Percentiles rank a stretch among this genome's conserved stretches.
Conservation (phyloP, 805 yeast species). For the Candida boleticola region DNA sequence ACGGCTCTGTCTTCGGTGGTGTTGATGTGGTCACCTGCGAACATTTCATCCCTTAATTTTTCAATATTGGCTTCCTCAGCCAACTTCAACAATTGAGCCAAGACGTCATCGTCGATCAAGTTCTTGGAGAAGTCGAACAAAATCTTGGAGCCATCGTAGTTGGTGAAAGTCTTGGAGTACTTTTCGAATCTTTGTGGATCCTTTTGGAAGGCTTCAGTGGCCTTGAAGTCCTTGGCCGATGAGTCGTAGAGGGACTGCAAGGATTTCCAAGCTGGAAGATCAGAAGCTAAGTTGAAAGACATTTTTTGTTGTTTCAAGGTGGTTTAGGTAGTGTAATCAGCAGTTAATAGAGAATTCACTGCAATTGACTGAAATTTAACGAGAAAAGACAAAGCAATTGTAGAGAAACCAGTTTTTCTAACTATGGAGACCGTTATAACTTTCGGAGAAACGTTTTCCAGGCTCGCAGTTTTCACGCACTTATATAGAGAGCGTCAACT, state of each 20-base stretch:
- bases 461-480: too few relatives aligned
- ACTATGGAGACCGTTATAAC: too few relatives aligned
- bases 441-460: too few relatives aligned
- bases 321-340: too few relatives aligned
- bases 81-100: conserved; percentile 63
- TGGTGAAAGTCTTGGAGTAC: conserved; percentile 73
- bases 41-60: conserved; percentile 84
- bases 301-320: conserved; percentile 12
- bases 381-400: too few relatives aligned
- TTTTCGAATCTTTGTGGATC: conserved; percentile 77
- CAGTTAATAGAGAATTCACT: too few relatives aligned
- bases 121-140: conserved; percentile 95
- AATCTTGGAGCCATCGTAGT: conserved; percentile 85
- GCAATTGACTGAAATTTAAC: too few relatives aligned
- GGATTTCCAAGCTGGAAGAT: conserved; percentile 81
- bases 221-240: conserved; percentile 69
- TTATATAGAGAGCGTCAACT: too few relatives aligned
- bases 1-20: conserved; percentile 96
- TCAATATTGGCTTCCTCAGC: conserved; percentile 92
- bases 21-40: conserved; percentile 91
- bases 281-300: conserved; percentile 58
- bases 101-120: conserved; percentile 81
- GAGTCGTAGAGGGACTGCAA: conserved; percentile 69
- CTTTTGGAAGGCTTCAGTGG: conserved; percentile 71
- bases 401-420: too few relatives aligned